Base-by-base conservation (phyloP, 495 filamentous ascomycete species). In the Trichoderma gamsii region DNA sequence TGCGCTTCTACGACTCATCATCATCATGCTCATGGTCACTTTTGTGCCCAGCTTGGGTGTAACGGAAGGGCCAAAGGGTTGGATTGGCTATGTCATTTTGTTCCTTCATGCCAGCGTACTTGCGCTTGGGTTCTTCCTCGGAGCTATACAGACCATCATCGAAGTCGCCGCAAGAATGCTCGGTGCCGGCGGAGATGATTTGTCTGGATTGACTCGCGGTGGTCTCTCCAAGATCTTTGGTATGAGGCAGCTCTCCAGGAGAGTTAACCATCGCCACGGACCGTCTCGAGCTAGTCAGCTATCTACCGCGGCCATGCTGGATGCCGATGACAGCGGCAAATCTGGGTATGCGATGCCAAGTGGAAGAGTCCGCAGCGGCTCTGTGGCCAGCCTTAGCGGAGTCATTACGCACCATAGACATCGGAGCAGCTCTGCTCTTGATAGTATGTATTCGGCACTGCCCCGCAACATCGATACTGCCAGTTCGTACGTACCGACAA, bases 71-170 rank as follows among this genome's bases (percentile, higher is more conserved):
- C 81, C 91, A 4, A 92, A 91, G 71, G 91, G 93, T 16, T 99
- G 95, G 95, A 91, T 97, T 71, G 95, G 94, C 41, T 99, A 98
- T 76, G 85, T 88, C 23, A 97, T 98, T 67, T 84, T 99, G 35
- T 76, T 96, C 27, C 83, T 96, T 66, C 95, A 99, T 72, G 93
- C 85, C 13, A 82, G 90, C 69, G 92, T 97, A 8, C 81, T 99
- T 8, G 87, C 97, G 11, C 96, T 97, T 72, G 93, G 92, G 3
- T 99, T 97, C 80, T 92, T 97, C 73, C 80, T 98, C 38, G 97
- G 97, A 74, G 90, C 95, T 2, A 73, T 96, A 9, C 92, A 97
- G 74, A 97, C 93, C 0, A 80, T 96, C 52, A 85, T 97, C 43
- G 95, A 99, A 75, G 89, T 99, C 15, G 79, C 86, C 51, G 92